Base-by-base conservation (phyloP, 2,329 filamentous ascomycete species). In the Escovopsis sp. region DNA sequence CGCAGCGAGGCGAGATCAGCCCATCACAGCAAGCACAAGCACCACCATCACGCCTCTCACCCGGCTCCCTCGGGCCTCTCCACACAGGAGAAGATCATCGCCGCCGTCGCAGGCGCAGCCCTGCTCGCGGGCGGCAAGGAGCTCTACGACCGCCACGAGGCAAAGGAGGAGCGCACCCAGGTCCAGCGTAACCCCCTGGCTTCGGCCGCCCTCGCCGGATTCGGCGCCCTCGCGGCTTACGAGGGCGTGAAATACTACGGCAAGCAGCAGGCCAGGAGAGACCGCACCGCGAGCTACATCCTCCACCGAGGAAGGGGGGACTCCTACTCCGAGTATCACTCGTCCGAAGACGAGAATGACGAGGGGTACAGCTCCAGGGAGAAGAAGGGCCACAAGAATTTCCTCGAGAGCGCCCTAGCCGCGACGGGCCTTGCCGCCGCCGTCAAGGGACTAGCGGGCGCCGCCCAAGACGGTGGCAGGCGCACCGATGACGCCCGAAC, bases 91-190 rank as follows among this genome's bases (percentile, higher is more conserved):
- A 76, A 77, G 55, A 74, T 79, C 42, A 64, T 77, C 32, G 74
- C 74, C 16, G 75, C 72, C n/a, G 65, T 78, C 25, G 68, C 71
- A 26, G 75, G 75, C 29, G 75, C 74, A 35, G 70, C 74, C 23
- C 55, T 79, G 16, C 70, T 72, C n/a, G 70, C 72, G 9, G 74
- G 73, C 34, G 71, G 71, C 34, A 79, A 79, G 55, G 75, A 79
- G 50, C 54, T 78, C 4, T 79, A 67, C 51, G 74, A 79, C 47
- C 72, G 74, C 40, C 68, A 61, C 43, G 69, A 77, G 46, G 71
- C 65, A 41, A 67, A 63, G 43, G 52, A 66, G 37, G 62, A 70
- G 4, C 59, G 63, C 37, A 46, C 43, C 35, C 60, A 68, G 0
- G 55, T 74, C 21, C 60, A 75, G 31, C 68, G 74, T 42, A 78